Conservation (phyloP, 2,329 filamentous ascomycete genomes). For the Fusarium sp. region DNA sequence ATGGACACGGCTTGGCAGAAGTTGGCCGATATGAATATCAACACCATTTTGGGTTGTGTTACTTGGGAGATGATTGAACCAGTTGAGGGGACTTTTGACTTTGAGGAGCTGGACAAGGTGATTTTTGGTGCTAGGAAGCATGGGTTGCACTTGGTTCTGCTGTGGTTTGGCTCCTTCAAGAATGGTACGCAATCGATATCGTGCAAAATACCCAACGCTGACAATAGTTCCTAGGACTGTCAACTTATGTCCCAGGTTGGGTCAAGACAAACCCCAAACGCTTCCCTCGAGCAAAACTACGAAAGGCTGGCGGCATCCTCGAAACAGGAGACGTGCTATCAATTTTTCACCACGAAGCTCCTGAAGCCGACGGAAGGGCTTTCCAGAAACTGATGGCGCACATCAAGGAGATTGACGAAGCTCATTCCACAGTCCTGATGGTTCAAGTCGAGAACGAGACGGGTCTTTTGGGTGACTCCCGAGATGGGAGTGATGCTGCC, state of each 20-base stretch:
- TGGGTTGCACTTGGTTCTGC: conserved; percentile 42
- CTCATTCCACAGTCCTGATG: conserved; percentile 62
- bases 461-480: conserved; percentile 61
- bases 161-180: conserved; percentile 50
- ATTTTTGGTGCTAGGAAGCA: conserved; percentile 46
- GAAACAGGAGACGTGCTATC: conserved; percentile 47
- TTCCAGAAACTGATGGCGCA: conserved; percentile 48
- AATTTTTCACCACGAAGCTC: conserved; percentile 23
- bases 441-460: conserved; percentile 66
- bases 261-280: conserved; percentile 43
- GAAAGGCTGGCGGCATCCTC: conserved; percentile 41
- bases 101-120: conserved; percentile 48
- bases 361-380: conserved; percentile 35
- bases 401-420: conserved; percentile 55
- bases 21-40: conserved; percentile 48
- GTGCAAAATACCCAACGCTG: accelerated
- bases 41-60: conserved; percentile 51
- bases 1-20: conserved; percentile 46
- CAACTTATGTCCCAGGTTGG: conserved; percentile 44
- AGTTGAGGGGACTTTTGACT: conserved; percentile 48
- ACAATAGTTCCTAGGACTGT: conserved; percentile 34
- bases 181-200: conserved; percentile 40
- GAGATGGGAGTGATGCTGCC: conserved; percentile 56
- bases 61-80: conserved; percentile 53
- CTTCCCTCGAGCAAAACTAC: conserved; percentile 45